Percentiles rank a stretch among this genome's conserved stretches.
Conservation (phyloP, 148 eudicot species). For the Hydrangea macrophylla region DNA sequence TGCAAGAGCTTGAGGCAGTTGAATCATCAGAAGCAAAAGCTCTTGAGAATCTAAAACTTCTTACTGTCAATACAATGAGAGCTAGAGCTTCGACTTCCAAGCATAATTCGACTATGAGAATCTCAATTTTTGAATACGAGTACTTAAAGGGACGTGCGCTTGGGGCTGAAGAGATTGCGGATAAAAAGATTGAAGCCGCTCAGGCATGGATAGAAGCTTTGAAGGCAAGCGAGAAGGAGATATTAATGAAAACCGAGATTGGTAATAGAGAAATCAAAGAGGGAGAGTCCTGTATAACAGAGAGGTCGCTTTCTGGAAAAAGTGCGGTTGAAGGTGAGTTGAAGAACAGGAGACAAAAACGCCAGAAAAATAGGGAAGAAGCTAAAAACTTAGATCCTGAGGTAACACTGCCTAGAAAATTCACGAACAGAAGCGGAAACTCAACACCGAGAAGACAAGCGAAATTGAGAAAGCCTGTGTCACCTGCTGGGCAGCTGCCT, state of each 20-base stretch:
- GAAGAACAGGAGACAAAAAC: constrained; percentile 19
- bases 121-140: constrained; percentile 75
- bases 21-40: constrained; percentile 52
- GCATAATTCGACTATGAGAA: constrained; percentile 42
- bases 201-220: constrained; percentile 67
- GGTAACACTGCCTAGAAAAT: no score
- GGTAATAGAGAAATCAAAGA: constrained; percentile 32
- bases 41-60: constrained; percentile 45
- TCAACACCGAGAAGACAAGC: no score
- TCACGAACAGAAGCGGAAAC: no score
- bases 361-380: constrained; percentile 7
- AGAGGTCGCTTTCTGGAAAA: constrained; percentile 10
- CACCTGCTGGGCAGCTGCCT: no score
- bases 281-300: constrained; percentile 14
- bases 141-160: constrained; percentile 60
- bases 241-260: constrained; percentile 37
- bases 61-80: constrained; percentile 39
- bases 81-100: constrained; percentile 41
- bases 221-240: constrained; percentile 61
- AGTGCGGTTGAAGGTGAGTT: constrained; percentile 21
- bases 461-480: no score
- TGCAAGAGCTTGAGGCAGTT: constrained; percentile 52
- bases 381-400: constrained; percentile 24
- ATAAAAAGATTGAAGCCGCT: constrained; percentile 80
- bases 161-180: constrained; percentile 62